Evolutionary conservation across 306 rosid species (phyloP).

Genomic region (Carpinus fangiana): DNA sequence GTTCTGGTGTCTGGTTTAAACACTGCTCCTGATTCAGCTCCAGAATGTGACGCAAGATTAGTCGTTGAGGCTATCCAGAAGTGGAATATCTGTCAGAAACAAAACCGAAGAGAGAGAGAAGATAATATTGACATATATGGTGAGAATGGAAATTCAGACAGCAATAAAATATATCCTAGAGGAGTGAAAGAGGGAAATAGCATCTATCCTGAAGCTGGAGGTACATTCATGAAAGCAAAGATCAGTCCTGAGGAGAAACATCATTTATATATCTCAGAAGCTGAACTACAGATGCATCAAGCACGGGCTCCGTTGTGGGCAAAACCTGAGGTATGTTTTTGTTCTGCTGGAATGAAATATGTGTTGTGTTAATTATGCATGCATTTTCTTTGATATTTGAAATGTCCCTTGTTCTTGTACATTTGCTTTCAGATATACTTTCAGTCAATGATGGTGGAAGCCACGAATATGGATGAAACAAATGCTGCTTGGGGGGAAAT

Average conservation of each 20-base stretch:
- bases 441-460: slow-evolving; percentile 60
- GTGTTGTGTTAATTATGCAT: background rate
- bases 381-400: slow-evolving; percentile 16
- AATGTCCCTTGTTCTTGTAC: slow-evolving; percentile 11
- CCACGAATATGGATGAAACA: slow-evolving; percentile 46
- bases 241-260: slow-evolving; percentile 53
- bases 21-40: slow-evolving; percentile 52
- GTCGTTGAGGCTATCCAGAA: slow-evolving; percentile 82
- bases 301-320: slow-evolving; percentile 67
- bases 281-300: slow-evolving; percentile 89
- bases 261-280: slow-evolving; percentile 89
- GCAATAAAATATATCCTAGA: slow-evolving; percentile 60
- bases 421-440: slow-evolving; percentile 68
- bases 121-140: slow-evolving; percentile 89
- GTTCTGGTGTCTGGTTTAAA: slow-evolving; percentile 43
- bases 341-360: slow-evolving; percentile 5
- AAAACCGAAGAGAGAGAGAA: slow-evolving; percentile 64
- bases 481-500: slow-evolving; percentile 59
- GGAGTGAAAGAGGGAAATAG: slow-evolving; percentile 41
- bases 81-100: slow-evolving; percentile 89
- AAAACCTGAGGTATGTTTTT: slow-evolving; percentile 70
- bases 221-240: slow-evolving; percentile 42
- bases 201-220: slow-evolving; percentile 42
- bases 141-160: slow-evolving; percentile 66
- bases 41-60: slow-evolving; percentile 65